phyloP scores from a whole-genome alignment of 768 basidiomycete species.

The Auricularia heimuer region DNA sequence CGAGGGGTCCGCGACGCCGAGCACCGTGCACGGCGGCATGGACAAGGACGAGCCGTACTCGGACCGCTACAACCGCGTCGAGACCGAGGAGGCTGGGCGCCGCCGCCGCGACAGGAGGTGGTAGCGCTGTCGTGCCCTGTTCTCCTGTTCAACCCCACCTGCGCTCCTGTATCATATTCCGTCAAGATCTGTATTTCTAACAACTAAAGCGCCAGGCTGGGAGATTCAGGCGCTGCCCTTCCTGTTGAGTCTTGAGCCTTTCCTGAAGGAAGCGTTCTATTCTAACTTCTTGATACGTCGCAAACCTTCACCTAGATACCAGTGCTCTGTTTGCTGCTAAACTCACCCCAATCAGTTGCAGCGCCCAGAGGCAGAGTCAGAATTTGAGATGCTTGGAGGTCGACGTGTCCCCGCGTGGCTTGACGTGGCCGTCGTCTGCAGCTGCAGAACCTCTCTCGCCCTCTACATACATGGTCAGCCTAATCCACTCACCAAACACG shows the following conservation, averaged over 20 bases:
- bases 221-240: too few relatives aligned
- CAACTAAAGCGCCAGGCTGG: too few relatives aligned
- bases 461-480: not conserved
- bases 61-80: conserved; percentile 59
- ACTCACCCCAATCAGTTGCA: too few relatives aligned
- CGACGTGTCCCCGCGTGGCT: not conserved
- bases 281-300: too few relatives aligned
- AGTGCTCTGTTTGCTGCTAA: not conserved
- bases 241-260: too few relatives aligned
- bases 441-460: not conserved
- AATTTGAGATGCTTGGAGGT: not conserved
- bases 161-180: too few relatives aligned
- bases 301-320: too few relatives aligned
- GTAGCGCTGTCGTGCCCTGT: not conserved
- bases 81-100: conserved; percentile 62
- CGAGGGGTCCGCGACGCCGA: conserved; percentile 59
- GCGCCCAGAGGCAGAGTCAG: too few relatives aligned
- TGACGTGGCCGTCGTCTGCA: not conserved
- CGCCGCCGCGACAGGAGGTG: conserved; percentile 31
- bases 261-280: too few relatives aligned
- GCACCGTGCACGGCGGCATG: conserved; percentile 41
- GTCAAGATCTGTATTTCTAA: too few relatives aligned
- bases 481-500: too few relatives aligned
- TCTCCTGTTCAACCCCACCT: too few relatives aligned
- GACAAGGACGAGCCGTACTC: conserved; percentile 39